These are phyloP conservation scores for Amoeboaphelidium protococcarum DNA, from an alignment of 371 early-diverging fungal genomes.

Conservation along the genomic window DNA sequence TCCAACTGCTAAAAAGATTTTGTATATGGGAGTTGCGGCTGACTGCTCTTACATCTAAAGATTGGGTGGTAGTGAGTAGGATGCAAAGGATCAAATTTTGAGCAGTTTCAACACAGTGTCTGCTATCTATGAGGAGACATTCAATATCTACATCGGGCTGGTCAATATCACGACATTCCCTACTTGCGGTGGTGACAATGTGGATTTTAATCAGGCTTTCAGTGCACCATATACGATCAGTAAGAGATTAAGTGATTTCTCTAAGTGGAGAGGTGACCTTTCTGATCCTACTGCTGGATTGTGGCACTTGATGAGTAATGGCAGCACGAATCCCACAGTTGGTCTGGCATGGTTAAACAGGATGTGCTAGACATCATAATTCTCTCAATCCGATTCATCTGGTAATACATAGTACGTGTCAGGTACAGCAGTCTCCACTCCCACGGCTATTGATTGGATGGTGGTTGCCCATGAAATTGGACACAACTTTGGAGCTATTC, in stretches of 20 bases:
- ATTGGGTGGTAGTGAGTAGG: conserved; percentile 9
- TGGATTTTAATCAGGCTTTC: conserved; percentile 58
- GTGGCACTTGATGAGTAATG: conserved; percentile 82
- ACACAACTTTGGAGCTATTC: conserved; percentile 22
- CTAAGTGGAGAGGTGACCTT: conserved; percentile 50
- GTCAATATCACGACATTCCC: conserved; percentile 43
- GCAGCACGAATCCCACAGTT: conserved; percentile 50
- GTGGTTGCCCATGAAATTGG: conserved; percentile 62
- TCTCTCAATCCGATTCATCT: conserved; percentile 9
- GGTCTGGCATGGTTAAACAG: conserved; percentile 80
- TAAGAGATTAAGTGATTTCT: conserved; percentile 59
- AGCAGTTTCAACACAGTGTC: conserved; percentile 18
- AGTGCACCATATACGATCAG: conserved; percentile 35
- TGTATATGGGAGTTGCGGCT: conserved; percentile 11
- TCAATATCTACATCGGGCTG: conserved; percentile 62
- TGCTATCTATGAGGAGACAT: conserved; percentile 59
- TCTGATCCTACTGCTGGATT: conserved; percentile 44
- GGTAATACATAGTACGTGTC: conserved; percentile 25
- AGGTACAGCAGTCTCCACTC: conserved; percentile 67
- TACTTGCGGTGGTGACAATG: conserved; percentile 11
- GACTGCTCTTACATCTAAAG: conserved; percentile 14
- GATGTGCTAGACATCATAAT: conserved; percentile 28
- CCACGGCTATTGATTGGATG: conserved; percentile 64
- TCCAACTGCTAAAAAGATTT: conserved; percentile 7
- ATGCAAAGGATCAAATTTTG: conserved; percentile 12